These are phyloP conservation scores for Marsdenia floribunda DNA, from an alignment of 257 asterid species.

Conservation along the genomic window DNA sequence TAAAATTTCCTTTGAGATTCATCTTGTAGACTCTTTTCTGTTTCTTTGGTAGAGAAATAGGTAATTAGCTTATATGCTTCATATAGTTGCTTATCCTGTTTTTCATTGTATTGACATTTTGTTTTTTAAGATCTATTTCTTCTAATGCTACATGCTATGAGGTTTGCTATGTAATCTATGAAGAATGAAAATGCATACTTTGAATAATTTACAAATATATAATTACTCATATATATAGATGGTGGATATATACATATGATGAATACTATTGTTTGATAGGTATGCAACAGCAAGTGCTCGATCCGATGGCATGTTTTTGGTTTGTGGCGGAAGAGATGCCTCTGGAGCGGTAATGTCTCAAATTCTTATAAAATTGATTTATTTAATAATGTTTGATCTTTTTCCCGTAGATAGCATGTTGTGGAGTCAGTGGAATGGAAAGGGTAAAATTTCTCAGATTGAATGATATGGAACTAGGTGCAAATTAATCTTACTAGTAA, in stretches of 20 bases:
- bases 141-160: not conserved
- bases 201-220: not conserved
- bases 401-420: not conserved
- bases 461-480: not conserved
- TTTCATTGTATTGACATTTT: not conserved
- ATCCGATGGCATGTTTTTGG: constrained; percentile 98
- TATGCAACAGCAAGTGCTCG: constrained; percentile 99
- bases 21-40: not conserved
- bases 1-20: not conserved
- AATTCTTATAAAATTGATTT: constrained; percentile 15
- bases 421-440: constrained; percentile 11
- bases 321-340: constrained; percentile 98
- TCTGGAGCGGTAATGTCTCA: constrained; percentile 67
- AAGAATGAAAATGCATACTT: not conserved
- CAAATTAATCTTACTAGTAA: not conserved
- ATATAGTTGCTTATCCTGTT: not conserved
- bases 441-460: not conserved
- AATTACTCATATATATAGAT: not conserved
- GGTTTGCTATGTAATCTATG: not conserved
- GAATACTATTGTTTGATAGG: constrained; percentile 47
- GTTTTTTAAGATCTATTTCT: not conserved
- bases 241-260: not conserved
- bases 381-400: not conserved
- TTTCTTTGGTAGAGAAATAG: not conserved
- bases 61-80: not conserved